Conservation (phyloP, 2,329 filamentous ascomycete species). For the Colletotrichum salicis region DNA sequence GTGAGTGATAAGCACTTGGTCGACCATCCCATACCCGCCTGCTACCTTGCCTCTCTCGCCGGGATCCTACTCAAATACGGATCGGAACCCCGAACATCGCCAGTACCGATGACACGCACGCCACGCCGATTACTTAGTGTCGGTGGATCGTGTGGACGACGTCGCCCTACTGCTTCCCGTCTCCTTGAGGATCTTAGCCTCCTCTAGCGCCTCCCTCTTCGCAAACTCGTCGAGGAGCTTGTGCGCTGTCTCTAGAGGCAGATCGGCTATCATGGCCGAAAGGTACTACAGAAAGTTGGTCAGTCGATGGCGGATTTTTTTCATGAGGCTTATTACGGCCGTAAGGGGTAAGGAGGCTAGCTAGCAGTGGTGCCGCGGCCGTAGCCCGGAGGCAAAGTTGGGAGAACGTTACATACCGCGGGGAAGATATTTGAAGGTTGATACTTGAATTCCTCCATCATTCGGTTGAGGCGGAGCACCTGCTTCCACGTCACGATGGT, state of each 20-base stretch:
- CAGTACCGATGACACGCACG: background rate
- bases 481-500: conserved; percentile 50
- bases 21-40: background rate
- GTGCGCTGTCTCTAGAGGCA: conserved; percentile 39
- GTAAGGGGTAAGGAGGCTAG: background rate
- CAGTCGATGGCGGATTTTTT: conserved; percentile 1
- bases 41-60: background rate
- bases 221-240: conserved; percentile 39
- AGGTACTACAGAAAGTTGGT: conserved; percentile 29
- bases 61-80: background rate
- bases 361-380: too few relatives aligned
- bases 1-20: background rate
- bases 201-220: conserved; percentile 33
- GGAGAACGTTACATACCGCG: conserved; percentile 11
- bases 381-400: background rate
- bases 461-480: conserved; percentile 46
- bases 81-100: background rate
- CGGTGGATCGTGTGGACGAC: conserved; percentile 34
- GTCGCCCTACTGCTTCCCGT: conserved; percentile 32
- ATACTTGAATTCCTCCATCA: conserved; percentile 49
- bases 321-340: background rate
- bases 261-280: conserved; percentile 36
- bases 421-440: conserved; percentile 45
- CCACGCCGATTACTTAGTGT: background rate
- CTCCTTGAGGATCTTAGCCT: conserved; percentile 35